phyloP scores from a whole-genome alignment of 2,329 filamentous ascomycete species.

The Polychaeton citri region DNA sequence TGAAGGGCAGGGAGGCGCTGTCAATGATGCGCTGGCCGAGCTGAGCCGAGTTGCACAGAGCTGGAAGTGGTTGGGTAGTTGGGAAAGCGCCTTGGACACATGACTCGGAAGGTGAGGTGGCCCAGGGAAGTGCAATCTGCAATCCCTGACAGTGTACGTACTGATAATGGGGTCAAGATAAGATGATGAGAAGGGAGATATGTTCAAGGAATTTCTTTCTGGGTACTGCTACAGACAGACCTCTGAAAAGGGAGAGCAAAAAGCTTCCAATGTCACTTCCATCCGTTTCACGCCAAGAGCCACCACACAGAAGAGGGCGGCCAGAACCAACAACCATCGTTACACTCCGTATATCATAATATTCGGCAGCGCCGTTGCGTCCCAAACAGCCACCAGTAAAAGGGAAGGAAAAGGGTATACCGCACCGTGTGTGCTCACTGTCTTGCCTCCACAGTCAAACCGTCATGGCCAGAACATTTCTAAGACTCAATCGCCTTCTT shows the following conservation, averaged over 20 bases:
- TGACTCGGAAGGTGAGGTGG: too few species aligned
- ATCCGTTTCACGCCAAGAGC: not conserved
- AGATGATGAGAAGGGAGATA: too few species aligned
- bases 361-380: slow-evolving; percentile 1
- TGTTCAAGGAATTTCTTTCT: too few species aligned
- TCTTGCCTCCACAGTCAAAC: slow-evolving; percentile 1
- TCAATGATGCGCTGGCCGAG: slow-evolving; percentile 47
- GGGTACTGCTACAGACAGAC: too few species aligned
- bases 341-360: slow-evolving; percentile 1
- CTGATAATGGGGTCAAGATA: too few species aligned
- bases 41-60: slow-evolving; percentile 45
- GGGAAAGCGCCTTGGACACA: slow-evolving; percentile 6
- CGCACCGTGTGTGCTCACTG: not conserved
- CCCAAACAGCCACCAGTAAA: slow-evolving; percentile 1
- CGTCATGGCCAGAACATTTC: slow-evolving; percentile 1
- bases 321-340: not conserved
- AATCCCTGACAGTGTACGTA: too few species aligned
- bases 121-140: too few species aligned
- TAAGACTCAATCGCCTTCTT: slow-evolving; percentile 39
- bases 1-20: slow-evolving; percentile 41
- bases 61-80: slow-evolving; percentile 42
- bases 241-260: too few species aligned
- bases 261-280: too few species aligned
- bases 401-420: slow-evolving; percentile 2
- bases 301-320: not conserved